A percentile compares a stretch with the other conserved stretches of the same genome.
Evolutionary conservation across 768 basidiomycete genomes (phyloP).

Genomic region (Kwoniella newhampshirensis): DNA sequence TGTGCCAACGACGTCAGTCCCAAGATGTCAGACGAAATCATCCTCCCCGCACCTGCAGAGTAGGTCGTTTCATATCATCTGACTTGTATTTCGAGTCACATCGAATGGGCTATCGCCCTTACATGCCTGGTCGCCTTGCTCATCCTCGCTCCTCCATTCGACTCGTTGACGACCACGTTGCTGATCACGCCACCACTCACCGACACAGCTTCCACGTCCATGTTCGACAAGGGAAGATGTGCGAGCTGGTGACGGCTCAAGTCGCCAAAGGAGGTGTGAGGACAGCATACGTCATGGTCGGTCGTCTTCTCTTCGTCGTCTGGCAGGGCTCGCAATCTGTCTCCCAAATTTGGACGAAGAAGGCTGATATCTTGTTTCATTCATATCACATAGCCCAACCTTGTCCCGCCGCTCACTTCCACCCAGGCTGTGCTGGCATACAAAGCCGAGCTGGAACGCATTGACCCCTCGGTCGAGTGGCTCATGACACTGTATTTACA

Average conservation of each 20-base stretch:
- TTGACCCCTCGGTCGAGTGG: constrained; percentile 78
- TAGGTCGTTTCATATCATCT: constrained; percentile 23
- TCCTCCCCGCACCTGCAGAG: constrained; percentile 48
- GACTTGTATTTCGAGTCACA: too few relatives aligned
- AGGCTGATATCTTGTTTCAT: not conserved
- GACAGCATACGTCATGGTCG: constrained; percentile 94
- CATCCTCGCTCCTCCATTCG: not conserved
- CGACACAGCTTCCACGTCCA: constrained; percentile 87
- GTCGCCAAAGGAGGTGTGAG: constrained; percentile 84
- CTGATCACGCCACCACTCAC: not conserved
- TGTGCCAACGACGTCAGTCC: too few relatives aligned
- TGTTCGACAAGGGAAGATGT: constrained; percentile 81
- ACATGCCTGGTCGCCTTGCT: too few relatives aligned
- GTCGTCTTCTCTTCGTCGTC: constrained; percentile 9
- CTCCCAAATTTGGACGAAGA: too few relatives aligned
- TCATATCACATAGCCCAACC: constrained; percentile 69
- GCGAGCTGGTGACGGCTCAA: constrained; percentile 81
- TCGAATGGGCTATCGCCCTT: too few relatives aligned
- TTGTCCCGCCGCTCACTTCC: constrained; percentile 80
- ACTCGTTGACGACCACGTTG: not conserved
- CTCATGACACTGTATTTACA: constrained; percentile 97
- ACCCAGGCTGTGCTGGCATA: constrained; percentile 79
- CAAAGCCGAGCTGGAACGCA: constrained; percentile 67
- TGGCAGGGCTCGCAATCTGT: too few relatives aligned
- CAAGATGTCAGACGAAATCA: constrained; percentile 33